Evolutionary conservation across 2,329 filamentous ascomycete genomes (phyloP).

Genomic region (Sclerotinia trifoliorum): DNA sequence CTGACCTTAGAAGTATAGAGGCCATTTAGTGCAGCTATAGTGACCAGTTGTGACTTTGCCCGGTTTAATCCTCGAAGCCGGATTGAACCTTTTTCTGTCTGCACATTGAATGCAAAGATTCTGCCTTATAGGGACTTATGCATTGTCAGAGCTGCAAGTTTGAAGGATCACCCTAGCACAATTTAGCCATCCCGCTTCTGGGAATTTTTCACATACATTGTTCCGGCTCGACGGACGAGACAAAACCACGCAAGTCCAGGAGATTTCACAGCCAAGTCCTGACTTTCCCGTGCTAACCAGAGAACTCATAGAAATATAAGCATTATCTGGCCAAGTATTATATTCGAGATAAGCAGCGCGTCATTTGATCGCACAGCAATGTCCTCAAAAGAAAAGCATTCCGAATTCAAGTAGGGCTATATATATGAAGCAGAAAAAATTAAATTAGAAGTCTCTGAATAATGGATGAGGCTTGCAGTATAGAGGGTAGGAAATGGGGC

Average conservation of each 20-base stretch:
- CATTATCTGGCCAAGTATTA: slow-evolving; percentile 32
- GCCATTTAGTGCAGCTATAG: slow-evolving; percentile 4
- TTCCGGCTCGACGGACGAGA: background rate
- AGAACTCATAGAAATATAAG: slow-evolving; percentile 15
- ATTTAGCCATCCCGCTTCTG: slow-evolving; percentile 3
- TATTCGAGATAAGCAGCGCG: slow-evolving; percentile 46
- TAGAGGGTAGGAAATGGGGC: background rate
- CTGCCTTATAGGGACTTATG: background rate
- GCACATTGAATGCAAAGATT: background rate
- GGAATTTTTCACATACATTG: background rate
- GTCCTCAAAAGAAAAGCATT: slow-evolving; percentile 27
- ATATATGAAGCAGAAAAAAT: background rate
- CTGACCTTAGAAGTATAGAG: slow-evolving; percentile 7
- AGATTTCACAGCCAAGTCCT: background rate
- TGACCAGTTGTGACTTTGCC: slow-evolving; percentile 6
- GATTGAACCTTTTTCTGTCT: background rate
- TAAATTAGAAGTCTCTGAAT: background rate
- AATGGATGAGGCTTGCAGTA: background rate
- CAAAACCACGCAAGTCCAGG: slow-evolving; percentile 4
- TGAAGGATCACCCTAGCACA: slow-evolving; percentile 12
- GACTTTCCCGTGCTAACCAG: slow-evolving; percentile 12
- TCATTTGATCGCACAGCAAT: slow-evolving; percentile 48
- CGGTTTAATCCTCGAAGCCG: background rate
- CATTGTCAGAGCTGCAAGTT: background rate
- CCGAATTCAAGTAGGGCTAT: background rate